These are phyloP conservation scores for Crithidia sp. DNA, from an alignment of 208 protist species.

Conservation along the genomic window DNA sequence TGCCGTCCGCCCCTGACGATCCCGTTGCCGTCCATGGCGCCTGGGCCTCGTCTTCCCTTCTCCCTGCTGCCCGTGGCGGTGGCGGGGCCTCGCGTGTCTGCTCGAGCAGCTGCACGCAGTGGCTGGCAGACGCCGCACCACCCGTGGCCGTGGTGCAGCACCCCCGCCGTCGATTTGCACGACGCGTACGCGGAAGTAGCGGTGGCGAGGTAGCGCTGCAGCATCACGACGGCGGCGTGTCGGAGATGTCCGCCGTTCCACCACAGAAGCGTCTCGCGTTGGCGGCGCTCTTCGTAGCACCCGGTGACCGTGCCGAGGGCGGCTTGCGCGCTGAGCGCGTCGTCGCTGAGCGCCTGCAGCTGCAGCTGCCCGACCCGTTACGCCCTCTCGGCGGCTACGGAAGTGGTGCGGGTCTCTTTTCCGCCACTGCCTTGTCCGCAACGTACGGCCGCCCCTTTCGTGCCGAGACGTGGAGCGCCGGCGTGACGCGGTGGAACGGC, in stretches of 20 bases:
- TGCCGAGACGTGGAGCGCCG: slow-evolving; percentile 32
- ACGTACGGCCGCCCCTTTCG: slow-evolving; percentile 41
- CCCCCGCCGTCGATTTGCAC: neutral
- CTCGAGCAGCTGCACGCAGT: slow-evolving; percentile 35
- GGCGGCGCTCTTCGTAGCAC: slow-evolving; percentile 67
- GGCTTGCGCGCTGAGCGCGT: slow-evolving; percentile 51
- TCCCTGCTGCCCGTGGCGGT: neutral
- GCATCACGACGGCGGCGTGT: slow-evolving; percentile 2
- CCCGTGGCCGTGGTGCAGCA: slow-evolving; percentile 24
- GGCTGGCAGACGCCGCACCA: slow-evolving; percentile 22
- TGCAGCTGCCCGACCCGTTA: slow-evolving; percentile 49
- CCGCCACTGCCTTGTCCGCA: slow-evolving; percentile 19
- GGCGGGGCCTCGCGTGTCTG: slow-evolving; percentile 4
- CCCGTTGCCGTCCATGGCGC: neutral
- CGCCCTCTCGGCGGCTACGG: slow-evolving; percentile 15
- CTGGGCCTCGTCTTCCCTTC: neutral
- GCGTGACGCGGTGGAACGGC: slow-evolving; percentile 73
- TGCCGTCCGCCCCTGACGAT: neutral
- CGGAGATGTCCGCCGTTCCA: slow-evolving; percentile 4
- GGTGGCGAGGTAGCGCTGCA: neutral
- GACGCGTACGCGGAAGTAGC: slow-evolving; percentile 1
- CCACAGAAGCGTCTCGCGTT: slow-evolving; percentile 44
- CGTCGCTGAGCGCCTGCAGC: slow-evolving; percentile 63
- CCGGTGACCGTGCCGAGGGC: slow-evolving; percentile 35
- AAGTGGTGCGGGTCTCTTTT: slow-evolving; percentile 18